A percentile compares a stretch with the other conserved stretches of the same genome.
Conservation (phyloP, 768 basidiomycete genomes). For the Pholiota conissans region DNA sequence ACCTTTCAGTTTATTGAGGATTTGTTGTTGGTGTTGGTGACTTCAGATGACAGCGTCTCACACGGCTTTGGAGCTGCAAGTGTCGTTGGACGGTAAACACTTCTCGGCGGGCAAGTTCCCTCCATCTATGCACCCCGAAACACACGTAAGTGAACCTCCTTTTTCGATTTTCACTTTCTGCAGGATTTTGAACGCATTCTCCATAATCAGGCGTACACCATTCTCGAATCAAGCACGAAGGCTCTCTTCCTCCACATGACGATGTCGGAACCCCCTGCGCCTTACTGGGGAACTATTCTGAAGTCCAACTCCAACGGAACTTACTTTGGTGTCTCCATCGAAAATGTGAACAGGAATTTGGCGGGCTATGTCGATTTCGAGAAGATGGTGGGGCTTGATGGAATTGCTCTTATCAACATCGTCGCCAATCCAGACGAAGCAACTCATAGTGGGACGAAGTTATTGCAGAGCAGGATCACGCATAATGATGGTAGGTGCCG, state of each 20-base stretch:
- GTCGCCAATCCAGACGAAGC: conserved; percentile 84
- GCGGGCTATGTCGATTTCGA: conserved; percentile 94
- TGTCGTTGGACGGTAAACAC: conserved; percentile 85
- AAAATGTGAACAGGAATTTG: conserved; percentile 89
- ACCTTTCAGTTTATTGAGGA: neutral
- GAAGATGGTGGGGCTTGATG: conserved; percentile 94
- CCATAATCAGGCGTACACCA: conserved; percentile 73
- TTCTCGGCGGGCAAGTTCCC: conserved; percentile 92
- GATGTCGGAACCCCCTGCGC: conserved; percentile 71
- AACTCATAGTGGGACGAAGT: conserved; percentile 66
- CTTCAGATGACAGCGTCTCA: conserved; percentile 50
- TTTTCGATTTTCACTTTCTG: neutral
- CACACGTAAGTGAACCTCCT: conserved; percentile 61
- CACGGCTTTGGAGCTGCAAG: conserved; percentile 77
- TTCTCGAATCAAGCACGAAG: conserved; percentile 91
- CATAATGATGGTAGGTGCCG: conserved; percentile 85
- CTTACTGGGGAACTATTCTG: conserved; percentile 87
- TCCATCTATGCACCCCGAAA: conserved; percentile 83
- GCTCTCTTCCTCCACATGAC: conserved; percentile 97
- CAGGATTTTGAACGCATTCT: neutral
- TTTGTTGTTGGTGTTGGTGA: conserved; percentile 5
- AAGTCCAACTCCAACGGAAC: conserved; percentile 99
- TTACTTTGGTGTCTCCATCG: conserved; percentile 85
- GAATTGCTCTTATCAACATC: conserved; percentile 91
- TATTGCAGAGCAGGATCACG: conserved; percentile 83